These are phyloP conservation scores for Mycena albidolilacea DNA, from an alignment of 768 basidiomycete genomes.

Conservation along the genomic window DNA sequence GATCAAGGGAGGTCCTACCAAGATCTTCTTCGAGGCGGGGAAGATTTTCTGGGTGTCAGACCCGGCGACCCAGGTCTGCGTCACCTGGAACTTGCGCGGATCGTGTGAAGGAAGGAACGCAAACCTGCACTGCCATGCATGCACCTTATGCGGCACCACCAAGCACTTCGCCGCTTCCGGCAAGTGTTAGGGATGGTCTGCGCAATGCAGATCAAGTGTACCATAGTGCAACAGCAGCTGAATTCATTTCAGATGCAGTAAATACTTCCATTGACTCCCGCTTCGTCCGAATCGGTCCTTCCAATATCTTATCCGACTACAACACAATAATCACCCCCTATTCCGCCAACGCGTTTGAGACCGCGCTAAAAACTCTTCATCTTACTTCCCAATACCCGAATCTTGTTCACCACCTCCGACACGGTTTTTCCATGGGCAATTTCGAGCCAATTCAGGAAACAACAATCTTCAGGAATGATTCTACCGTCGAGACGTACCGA, in stretches of 20 bases:
- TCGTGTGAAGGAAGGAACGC: slow-evolving; percentile 15
- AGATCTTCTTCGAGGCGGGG: slow-evolving; percentile 21
- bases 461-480: slow-evolving; percentile 21
- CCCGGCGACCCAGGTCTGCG: slow-evolving; percentile 19
- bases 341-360: slow-evolving; percentile 16
- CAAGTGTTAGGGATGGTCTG: slow-evolving; percentile 5
- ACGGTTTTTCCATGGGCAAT: slow-evolving; percentile 18
- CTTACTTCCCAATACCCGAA: slow-evolving; percentile 22
- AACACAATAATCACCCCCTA: slow-evolving; percentile 24
- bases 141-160: slow-evolving; percentile 44
- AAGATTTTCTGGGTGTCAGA: slow-evolving; percentile 25
- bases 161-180: slow-evolving; percentile 42
- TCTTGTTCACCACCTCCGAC: slow-evolving; percentile 23
- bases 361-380: slow-evolving; percentile 3
- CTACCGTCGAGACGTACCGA: slow-evolving; percentile 5
- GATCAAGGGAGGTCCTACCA: slow-evolving; percentile 15
- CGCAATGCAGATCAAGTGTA: background rate
- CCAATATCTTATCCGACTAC: slow-evolving; percentile 20
- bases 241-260: slow-evolving; percentile 19
- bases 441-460: slow-evolving; percentile 8
- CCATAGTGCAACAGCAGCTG: slow-evolving; percentile 9
- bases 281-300: background rate
- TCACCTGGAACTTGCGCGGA: slow-evolving; percentile 20
- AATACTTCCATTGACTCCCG: slow-evolving; percentile 11
- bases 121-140: slow-evolving; percentile 39